Evolutionary conservation across 768 basidiomycete species (phyloP).

Genomic region (Suillus cothurnatus): DNA sequence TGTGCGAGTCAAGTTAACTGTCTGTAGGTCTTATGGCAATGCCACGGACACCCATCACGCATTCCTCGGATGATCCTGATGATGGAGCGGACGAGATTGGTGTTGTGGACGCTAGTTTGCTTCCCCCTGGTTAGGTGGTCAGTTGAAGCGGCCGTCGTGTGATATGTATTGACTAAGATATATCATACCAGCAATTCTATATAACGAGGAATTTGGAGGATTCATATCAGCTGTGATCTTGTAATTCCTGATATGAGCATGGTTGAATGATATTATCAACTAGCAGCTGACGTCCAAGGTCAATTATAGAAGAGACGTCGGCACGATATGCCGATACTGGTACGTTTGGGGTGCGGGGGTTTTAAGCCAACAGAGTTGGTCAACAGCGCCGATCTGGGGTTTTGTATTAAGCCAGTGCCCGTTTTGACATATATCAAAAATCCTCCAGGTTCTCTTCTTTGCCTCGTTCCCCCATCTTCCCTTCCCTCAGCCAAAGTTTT

Average conservation of each 20-base stretch:
- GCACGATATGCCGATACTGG: background rate
- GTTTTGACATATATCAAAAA: too few species aligned
- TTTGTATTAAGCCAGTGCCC: too few species aligned
- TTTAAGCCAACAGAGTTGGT: too few species aligned
- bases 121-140: slow-evolving; percentile 82
- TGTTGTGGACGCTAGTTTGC: slow-evolving; percentile 84
- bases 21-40: slow-evolving; percentile 91
- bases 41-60: slow-evolving; percentile 90
- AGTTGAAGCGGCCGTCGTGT: background rate
- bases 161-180: background rate
- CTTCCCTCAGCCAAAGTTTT: too few species aligned
- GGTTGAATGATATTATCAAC: background rate
- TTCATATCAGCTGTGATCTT: background rate
- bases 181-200: slow-evolving; percentile 1
- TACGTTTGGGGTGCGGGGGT: background rate
- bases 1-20: slow-evolving; percentile 1
- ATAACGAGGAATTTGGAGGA: background rate
- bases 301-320: background rate
- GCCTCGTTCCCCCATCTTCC: too few species aligned
- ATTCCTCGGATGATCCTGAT: slow-evolving; percentile 59
- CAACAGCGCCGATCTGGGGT: too few species aligned
- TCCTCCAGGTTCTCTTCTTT: too few species aligned
- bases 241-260: background rate
- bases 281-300: background rate
- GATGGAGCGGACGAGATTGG: slow-evolving; percentile 51